Conservation (phyloP, 2,329 filamentous ascomycete genomes). For the Phialophora tarda region DNA sequence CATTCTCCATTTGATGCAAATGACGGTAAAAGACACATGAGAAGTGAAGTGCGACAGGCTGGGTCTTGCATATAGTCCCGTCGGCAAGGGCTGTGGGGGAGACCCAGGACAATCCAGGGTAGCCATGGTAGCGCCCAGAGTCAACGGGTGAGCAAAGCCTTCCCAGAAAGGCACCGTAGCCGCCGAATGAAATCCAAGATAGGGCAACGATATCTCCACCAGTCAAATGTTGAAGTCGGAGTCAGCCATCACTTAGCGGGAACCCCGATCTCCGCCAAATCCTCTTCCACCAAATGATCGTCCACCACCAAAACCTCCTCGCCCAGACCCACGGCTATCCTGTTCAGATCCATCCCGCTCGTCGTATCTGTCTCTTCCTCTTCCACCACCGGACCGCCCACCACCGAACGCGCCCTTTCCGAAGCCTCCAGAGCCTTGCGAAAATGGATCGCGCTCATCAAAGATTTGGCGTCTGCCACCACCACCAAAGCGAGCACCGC, state of each 20-base stretch:
- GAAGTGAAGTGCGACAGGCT: not conserved
- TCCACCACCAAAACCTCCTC: slow-evolving; percentile 7
- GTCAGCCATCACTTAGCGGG: not conserved
- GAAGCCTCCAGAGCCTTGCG: slow-evolving; percentile 12
- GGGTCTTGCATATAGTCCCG: not conserved
- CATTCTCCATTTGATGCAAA: not conserved
- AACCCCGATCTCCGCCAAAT: not conserved
- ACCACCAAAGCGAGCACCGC: slow-evolving; percentile 8
- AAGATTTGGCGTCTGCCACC: slow-evolving; percentile 11
- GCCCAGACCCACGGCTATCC: not conserved
- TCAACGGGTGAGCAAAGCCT: not conserved
- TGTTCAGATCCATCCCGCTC: slow-evolving; percentile 20
- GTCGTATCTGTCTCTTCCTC: slow-evolving; percentile 6
- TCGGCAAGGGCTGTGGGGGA: not conserved
- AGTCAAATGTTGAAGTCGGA: not conserved
- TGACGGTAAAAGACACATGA: not conserved
- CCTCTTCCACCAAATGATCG: slow-evolving; percentile 6
- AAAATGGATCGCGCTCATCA: slow-evolving; percentile 24
- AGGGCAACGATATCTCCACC: not conserved
- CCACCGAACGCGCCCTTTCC: slow-evolving; percentile 1
- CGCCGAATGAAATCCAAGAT: not conserved
- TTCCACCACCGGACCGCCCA: slow-evolving; percentile 6
- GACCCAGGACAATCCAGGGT: not conserved
- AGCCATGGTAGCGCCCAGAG: not conserved
- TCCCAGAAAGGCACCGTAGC: not conserved